phyloP scores from a whole-genome alignment of 768 basidiomycete species.

The Hygrocybe punicea region DNA sequence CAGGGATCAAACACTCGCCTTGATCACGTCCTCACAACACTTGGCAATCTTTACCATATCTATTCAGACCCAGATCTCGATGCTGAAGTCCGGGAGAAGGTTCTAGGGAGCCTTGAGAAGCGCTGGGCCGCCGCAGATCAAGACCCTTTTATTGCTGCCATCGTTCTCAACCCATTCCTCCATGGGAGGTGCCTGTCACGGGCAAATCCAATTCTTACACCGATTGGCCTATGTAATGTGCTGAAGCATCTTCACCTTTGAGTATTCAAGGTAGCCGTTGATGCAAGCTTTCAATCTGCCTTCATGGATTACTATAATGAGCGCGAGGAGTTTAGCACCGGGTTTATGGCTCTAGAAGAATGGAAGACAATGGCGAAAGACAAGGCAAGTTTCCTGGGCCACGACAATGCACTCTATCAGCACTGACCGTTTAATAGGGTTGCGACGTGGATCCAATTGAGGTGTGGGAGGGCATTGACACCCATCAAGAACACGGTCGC shows the following conservation, averaged over 20 bases:
- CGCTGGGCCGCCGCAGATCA: conserved; percentile 30
- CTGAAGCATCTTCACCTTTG: conserved; percentile 8
- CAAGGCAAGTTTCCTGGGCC: conserved; percentile 16
- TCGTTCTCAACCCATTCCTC: conserved; percentile 28
- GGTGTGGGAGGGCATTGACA: background rate
- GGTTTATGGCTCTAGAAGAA: conserved; percentile 5
- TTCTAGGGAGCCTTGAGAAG: conserved; percentile 18
- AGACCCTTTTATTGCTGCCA: conserved; percentile 29
- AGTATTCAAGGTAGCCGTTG: conserved; percentile 5
- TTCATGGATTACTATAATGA: conserved; percentile 7
- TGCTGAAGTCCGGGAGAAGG: conserved; percentile 19
- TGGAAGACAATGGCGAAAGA: background rate
- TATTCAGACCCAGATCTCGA: conserved; percentile 11
- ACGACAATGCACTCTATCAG: background rate
- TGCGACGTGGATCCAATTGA: conserved; percentile 3
- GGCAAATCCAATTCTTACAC: background rate
- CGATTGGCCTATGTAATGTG: conserved; percentile 5
- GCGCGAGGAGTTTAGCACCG: conserved; percentile 6
- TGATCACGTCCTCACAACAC: conserved; percentile 22
- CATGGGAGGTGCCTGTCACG: background rate
- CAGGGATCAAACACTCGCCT: conserved; percentile 12
- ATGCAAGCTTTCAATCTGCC: conserved; percentile 3
- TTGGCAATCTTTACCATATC: conserved; percentile 22
- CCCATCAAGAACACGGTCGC: background rate
- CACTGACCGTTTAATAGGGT: background rate